Base-by-base conservation (phyloP, 345 rosid species). In the Hypericum perforatum region DNA sequence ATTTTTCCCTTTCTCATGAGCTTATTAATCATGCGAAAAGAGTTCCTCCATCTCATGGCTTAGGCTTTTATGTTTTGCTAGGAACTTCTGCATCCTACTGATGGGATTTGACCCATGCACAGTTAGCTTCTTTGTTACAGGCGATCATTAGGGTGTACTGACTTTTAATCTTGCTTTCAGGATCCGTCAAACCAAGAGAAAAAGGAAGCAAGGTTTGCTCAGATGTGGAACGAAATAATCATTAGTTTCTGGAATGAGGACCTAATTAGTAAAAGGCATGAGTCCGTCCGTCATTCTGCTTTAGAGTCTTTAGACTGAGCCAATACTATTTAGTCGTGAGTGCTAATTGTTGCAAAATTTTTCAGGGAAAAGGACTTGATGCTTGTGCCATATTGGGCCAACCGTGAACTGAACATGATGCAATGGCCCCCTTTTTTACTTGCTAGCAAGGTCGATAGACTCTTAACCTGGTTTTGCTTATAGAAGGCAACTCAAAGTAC, bases 371-470 rank as follows among this genome's bases (percentile, higher is more conserved):
- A 62, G 80, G 65, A 70, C 45, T 64, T 78, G 48, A 57, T 78
- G 57, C 76, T 78, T 65, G 80, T 78, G 12, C 84, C 84, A 39
- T 78, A 75, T 65, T 72, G 63, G 72, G 72, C 80, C 47, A 76
- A 78, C 67, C 74, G 70, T 62, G 74, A 70, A 55, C 50, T 78
- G 54, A 65, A 65, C 49, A 70, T 78, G 52, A 64, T 58, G 53
- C 80, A 75, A 63, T 78, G 84, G 84, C 84, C 84, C 61, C 80
- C 84, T 4, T 78, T 78, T 70, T 71, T 75, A 49, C 72, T 78
- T 59, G 80, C 83, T 29, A 78, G 80, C 71, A 78, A 78, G 83
- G 83, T 78, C 40, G 22, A 36, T 51, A 12, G 56, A 29, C 36
- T 56, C 40, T 48, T 8, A 2, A 51, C 11, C 37, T 11, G 16